Evolutionary conservation across 2,329 filamentous ascomycete species (phyloP).

Genomic region (Cladosporium sp.): DNA sequence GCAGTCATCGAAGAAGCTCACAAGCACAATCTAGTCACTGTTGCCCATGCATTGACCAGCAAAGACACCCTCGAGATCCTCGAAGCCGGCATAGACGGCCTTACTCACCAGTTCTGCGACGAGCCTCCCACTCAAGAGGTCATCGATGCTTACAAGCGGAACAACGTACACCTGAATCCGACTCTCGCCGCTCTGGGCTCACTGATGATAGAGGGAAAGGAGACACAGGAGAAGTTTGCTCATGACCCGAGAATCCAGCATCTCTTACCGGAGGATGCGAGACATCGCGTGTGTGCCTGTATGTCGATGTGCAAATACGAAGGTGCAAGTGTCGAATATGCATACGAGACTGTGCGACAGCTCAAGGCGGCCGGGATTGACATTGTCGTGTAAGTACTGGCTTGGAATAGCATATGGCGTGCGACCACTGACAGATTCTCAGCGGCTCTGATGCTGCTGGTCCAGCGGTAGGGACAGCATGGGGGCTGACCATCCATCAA

Average conservation of each 20-base stretch:
- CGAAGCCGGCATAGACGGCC: slow-evolving; percentile 38
- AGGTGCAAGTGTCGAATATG: slow-evolving; percentile 35
- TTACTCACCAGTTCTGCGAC: slow-evolving; percentile 44
- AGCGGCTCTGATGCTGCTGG: slow-evolving; percentile 43
- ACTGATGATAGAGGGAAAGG: slow-evolving; percentile 38
- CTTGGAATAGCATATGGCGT: no score
- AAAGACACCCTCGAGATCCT: slow-evolving; percentile 41
- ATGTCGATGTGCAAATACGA: slow-evolving; percentile 35
- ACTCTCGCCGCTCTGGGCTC: slow-evolving; percentile 39
- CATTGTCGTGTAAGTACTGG: slow-evolving; percentile 38
- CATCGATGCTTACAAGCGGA: slow-evolving; percentile 39
- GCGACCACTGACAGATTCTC: background rate
- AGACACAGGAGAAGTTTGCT: slow-evolving; percentile 37
- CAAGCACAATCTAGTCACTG: slow-evolving; percentile 33
- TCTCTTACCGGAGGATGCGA: slow-evolving; percentile 31
- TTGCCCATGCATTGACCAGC: slow-evolving; percentile 39
- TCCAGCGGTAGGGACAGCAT: slow-evolving; percentile 42
- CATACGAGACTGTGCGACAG: slow-evolving; percentile 39
- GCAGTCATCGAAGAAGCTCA: slow-evolving; percentile 41
- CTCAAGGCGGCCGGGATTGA: slow-evolving; percentile 39
- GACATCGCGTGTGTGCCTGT: slow-evolving; percentile 37
- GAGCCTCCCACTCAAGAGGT: slow-evolving; percentile 35
- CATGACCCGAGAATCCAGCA: slow-evolving; percentile 35
- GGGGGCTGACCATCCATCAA: slow-evolving; percentile 40
- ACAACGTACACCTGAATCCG: slow-evolving; percentile 41